These are phyloP conservation scores for Hemileia vastatrix DNA, from an alignment of 1,284 basidiomycete species.

Conservation along the genomic window DNA sequence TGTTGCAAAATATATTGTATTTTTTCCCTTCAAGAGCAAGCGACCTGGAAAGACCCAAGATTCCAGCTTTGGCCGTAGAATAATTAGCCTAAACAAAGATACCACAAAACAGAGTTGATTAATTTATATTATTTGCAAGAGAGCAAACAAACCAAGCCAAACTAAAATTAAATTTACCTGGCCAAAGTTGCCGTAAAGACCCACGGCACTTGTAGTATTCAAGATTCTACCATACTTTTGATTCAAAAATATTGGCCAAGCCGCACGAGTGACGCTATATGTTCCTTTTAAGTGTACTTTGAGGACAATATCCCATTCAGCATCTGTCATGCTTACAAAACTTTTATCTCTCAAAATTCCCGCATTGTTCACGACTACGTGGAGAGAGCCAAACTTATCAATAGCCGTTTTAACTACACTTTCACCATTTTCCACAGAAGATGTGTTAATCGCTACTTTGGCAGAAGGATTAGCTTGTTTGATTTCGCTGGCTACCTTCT, in stretches of 20 bases:
- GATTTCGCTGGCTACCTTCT: constrained; percentile 76
- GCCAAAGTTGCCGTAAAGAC: constrained; percentile 87
- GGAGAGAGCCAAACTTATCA: constrained; percentile 78
- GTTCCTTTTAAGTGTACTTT: constrained; percentile 67
- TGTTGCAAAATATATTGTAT: constrained; percentile 80
- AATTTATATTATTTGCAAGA: constrained; percentile 50
- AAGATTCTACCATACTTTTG: constrained; percentile 96
- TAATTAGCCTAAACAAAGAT: constrained; percentile 26
- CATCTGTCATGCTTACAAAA: constrained; percentile 75
- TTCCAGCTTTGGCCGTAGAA: constrained; percentile 75
- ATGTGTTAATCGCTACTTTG: constrained; percentile 72
- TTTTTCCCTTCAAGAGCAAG: constrained; percentile 86
- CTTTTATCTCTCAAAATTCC: constrained; percentile 81
- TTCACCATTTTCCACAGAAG: constrained; percentile 82
- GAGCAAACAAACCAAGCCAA: background rate
- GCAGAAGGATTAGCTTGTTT: constrained; percentile 81
- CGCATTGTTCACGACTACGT: constrained; percentile 73
- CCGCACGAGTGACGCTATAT: constrained; percentile 64
- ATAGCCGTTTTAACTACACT: constrained; percentile 76
- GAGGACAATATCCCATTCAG: constrained; percentile 90
- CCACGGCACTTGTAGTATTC: constrained; percentile 84
- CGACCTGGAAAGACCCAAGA: constrained; percentile 79
- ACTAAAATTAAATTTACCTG: constrained; percentile 58
- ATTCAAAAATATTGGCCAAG: constrained; percentile 94
- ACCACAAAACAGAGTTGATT: constrained; percentile 50